Conservation (phyloP, 257 asterid genomes). For the Petunia secreta region DNA sequence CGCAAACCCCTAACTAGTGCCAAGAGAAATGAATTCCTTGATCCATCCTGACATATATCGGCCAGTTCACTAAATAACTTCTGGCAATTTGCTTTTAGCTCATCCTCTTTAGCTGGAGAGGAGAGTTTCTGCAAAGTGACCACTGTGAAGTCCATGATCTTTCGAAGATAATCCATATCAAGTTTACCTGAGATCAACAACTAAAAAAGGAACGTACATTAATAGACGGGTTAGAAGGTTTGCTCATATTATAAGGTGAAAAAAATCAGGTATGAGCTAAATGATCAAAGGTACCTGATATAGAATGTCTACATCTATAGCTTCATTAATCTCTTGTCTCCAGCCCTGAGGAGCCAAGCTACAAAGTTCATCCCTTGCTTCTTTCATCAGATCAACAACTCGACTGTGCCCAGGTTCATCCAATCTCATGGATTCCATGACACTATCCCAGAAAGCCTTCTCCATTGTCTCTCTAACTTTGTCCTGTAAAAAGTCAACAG, state of each 20-base stretch:
- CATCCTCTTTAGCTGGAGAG: constrained; percentile 77
- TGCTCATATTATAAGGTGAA: background rate
- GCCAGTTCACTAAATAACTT: constrained; percentile 64
- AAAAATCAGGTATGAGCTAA: constrained; percentile 2
- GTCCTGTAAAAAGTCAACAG: constrained; percentile 47
- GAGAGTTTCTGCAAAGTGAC: constrained; percentile 71
- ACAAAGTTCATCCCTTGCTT: constrained; percentile 82
- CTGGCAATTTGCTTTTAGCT: constrained; percentile 59
- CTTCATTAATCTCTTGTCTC: constrained; percentile 74
- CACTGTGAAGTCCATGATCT: constrained; percentile 71
- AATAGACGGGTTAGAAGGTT: background rate
- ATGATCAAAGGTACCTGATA: constrained; percentile 58
- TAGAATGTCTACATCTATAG: constrained; percentile 75
- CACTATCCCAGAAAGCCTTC: constrained; percentile 94
- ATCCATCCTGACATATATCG: constrained; percentile 46
- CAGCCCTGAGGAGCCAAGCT: constrained; percentile 81
- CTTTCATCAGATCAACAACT: constrained; percentile 74
- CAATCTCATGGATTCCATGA: constrained; percentile 72
- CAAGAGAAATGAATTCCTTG: constrained; percentile 46
- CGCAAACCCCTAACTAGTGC: constrained; percentile 82
- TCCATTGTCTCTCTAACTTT: constrained; percentile 72
- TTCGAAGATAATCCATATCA: constrained; percentile 70
- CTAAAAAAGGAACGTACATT: constrained; percentile 38
- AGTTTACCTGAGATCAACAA: constrained; percentile 66
- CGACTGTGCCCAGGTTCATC: constrained; percentile 63